phyloP scores from a whole-genome alignment of 2,329 filamentous ascomycete genomes.

The Colletotrichum endophyticum region DNA sequence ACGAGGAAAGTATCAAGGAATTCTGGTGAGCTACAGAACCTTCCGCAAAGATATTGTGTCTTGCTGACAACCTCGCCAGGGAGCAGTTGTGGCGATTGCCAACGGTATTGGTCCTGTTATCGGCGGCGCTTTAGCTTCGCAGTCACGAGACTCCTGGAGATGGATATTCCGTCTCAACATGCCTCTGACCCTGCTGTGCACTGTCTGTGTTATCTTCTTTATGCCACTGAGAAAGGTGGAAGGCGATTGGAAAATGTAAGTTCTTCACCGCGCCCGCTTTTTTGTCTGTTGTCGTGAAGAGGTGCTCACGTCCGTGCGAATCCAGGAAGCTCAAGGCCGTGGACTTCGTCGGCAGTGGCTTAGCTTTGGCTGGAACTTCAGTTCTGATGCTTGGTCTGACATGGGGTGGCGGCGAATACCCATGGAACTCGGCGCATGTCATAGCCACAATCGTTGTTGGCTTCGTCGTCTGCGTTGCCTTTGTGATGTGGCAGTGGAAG shows the following conservation, averaged over 20 bases:
- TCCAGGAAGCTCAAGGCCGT: conserved; percentile 52
- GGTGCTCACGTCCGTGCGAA: neutral
- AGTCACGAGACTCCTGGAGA: conserved; percentile 50
- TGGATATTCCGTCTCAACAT: conserved; percentile 62
- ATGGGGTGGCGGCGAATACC: conserved; percentile 65
- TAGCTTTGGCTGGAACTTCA: conserved; percentile 47
- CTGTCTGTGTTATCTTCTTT: conserved; percentile 53
- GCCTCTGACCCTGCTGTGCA: conserved; percentile 53
- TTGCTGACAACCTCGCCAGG: conserved; percentile 24
- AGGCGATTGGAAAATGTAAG: conserved; percentile 52
- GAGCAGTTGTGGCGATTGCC: conserved; percentile 56
- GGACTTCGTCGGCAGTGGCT: conserved; percentile 40
- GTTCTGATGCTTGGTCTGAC: conserved; percentile 56
- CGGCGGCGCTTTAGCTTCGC: conserved; percentile 54
- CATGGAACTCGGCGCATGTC: conserved; percentile 60
- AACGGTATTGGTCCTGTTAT: conserved; percentile 61
- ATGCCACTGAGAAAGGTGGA: conserved; percentile 61
- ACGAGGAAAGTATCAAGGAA: conserved; percentile 45
- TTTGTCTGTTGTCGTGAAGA: neutral
- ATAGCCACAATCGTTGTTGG: conserved; percentile 60
- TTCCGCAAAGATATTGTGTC: fast-evolving
- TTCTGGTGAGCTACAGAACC: conserved; percentile 35
- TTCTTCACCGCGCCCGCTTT: neutral
- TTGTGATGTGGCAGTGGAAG: conserved; percentile 59
- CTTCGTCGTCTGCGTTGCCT: conserved; percentile 31